Base-by-base conservation (phyloP, 2,329 filamentous ascomycete species). In the Sclerotinia spermophila region DNA sequence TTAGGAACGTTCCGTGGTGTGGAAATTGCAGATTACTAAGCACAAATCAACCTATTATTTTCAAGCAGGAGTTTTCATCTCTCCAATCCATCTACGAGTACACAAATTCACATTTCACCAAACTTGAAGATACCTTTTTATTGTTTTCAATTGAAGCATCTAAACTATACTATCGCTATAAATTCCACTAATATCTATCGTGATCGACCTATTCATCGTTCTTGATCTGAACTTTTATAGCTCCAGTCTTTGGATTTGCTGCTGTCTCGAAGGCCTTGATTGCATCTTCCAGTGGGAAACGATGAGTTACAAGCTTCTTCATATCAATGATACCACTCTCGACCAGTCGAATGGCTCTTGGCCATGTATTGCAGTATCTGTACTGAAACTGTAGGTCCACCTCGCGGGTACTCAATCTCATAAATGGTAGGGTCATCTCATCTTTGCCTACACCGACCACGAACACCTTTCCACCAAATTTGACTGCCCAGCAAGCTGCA, bases 161-260 rank as follows among this genome's bases (percentile, higher is more conserved):
- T 72, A 73, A 51, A 74, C 58, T 62, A 73, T 67, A 55, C 53
- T 71, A 73, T 70, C 38, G 45, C 60, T 30, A 69, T 13, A 40
- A 56, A 17, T 69, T 55, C 19, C 24, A 56, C 66, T 45, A 56
- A 27, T 56, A 65, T 60, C 59, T n/a, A 62, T 69, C 61, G 11
- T 30, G 3, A 33, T 42, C n/a, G 24, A 53, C 35, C 51, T 67
- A 70, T 71, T 68, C 70, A 30, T 79, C 78, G 77, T 87, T 93
- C 84, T 94, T 93, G 78, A 97, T 97, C 86, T 94, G 92, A 72
- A 97, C 94, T 86, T 98, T 98, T 82, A 98, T 97, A n/a, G 94
- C 93, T 10, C 95, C 94, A 67, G 92, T 97, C 85, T 91, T 94
- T 53, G 93, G 90, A 81, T 97, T 89, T 13, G 92, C 89, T 30